These are phyloP conservation scores for Bocquillonia castaneifolia DNA, from an alignment of 441 rosid genomes.

Conservation along the genomic window DNA sequence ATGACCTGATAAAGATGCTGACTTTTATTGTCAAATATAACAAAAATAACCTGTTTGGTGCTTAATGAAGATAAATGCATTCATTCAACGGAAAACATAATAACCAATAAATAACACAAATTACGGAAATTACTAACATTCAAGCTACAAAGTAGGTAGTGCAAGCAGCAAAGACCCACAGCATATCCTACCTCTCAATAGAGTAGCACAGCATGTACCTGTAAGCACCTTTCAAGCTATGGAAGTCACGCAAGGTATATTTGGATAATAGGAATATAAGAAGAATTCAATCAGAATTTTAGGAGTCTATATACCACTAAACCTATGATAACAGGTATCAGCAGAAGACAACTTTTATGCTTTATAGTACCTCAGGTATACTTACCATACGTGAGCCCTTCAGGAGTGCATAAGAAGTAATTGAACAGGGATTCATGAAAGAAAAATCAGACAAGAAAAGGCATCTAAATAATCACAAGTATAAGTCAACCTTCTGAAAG, in stretches of 20 bases:
- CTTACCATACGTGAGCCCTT: constrained; percentile 24
- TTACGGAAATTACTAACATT: constrained; percentile 45
- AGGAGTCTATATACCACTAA: constrained; percentile 20
- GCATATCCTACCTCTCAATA: constrained; percentile 58
- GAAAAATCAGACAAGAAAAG: constrained; percentile 14
- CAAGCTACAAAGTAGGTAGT: constrained; percentile 40
- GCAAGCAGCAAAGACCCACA: constrained; percentile 55
- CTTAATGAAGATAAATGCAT: constrained; percentile 1
- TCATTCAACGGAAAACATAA: constrained; percentile 20
- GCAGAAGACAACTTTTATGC: constrained; percentile 26
- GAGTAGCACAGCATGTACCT: constrained; percentile 50
- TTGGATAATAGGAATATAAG: constrained; percentile 24
- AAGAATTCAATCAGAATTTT: constrained; percentile 24
- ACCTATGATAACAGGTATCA: constrained; percentile 21
- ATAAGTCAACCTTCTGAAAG: not conserved
- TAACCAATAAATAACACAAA: constrained; percentile 28
- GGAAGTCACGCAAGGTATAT: constrained; percentile 31
- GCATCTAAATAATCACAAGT: constrained; percentile 12
- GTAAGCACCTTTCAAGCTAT: constrained; percentile 48
- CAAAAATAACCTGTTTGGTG: not conserved
- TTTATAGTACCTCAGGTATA: constrained; percentile 22
- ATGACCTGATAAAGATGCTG: not conserved
- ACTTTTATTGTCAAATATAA: constrained; percentile 1
- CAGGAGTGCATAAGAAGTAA: constrained; percentile 10
- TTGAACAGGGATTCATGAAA: constrained; percentile 17